A percentile compares a stretch with the other conserved stretches of the same genome.
phyloP scores from a whole-genome alignment of 805 yeast species.

The Pichia cephalocereana region DNA sequence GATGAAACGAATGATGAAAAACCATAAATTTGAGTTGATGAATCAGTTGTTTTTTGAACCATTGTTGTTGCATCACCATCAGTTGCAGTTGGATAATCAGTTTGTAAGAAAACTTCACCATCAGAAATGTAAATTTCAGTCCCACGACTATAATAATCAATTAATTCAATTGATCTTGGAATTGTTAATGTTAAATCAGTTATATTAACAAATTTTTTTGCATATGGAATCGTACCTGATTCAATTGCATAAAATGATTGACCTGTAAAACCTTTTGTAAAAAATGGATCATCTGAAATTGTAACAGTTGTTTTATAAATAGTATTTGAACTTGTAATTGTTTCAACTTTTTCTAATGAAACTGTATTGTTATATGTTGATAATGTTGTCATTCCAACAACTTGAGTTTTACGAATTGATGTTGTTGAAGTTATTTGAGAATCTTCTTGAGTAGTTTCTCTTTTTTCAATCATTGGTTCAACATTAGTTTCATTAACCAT shows the following conservation, averaged over 20 bases:
- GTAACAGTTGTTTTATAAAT: neutral
- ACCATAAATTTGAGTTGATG: slow-evolving; percentile 6
- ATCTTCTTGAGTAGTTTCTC: neutral
- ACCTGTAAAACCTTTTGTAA: neutral
- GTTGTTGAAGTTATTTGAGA: neutral
- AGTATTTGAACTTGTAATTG: neutral
- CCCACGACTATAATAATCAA: slow-evolving; percentile 10
- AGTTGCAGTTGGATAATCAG: neutral
- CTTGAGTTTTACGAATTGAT: neutral
- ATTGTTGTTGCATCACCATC: neutral
- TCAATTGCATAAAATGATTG: slow-evolving; percentile 13
- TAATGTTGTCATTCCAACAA: neutral
- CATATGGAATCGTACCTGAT: slow-evolving; percentile 27
- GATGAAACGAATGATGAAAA: slow-evolving; percentile 8
- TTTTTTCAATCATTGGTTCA: neutral
- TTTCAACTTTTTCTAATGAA: neutral
- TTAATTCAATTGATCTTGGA: slow-evolving; percentile 9
- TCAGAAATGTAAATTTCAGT: slow-evolving; percentile 18
- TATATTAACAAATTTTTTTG: slow-evolving; percentile 16
- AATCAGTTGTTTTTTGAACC: neutral
- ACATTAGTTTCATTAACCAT: neutral
- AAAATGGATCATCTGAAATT: neutral
- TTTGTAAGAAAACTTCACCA: slow-evolving; percentile 22
- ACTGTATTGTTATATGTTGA: neutral
- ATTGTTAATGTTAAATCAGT: slow-evolving; percentile 22